These are phyloP conservation scores for Sporothrix inflata DNA, from an alignment of 2,329 filamentous ascomycete genomes.

Conservation along the genomic window DNA sequence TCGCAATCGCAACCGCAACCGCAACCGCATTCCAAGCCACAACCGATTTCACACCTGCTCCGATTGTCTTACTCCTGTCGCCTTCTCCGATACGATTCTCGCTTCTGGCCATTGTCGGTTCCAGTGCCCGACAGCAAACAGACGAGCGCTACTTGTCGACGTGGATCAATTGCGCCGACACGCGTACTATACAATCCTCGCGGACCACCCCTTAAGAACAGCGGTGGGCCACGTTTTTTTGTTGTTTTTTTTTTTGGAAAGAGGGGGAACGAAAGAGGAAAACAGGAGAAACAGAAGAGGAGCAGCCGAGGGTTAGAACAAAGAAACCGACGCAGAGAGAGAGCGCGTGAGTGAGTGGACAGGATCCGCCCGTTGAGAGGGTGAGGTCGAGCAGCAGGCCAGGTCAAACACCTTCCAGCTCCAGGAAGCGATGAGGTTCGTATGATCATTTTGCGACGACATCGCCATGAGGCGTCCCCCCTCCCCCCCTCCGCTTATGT, in stretches of 20 bases:
- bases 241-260: neutral
- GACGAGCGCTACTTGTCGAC: neutral
- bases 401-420: neutral
- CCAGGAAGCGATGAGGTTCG: conserved; percentile 28
- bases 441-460: conserved; percentile 6
- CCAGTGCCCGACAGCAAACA: neutral
- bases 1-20: neutral
- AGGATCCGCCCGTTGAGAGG: neutral
- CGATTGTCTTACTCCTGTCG: conserved; percentile 23
- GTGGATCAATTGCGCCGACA: conserved; percentile 11
- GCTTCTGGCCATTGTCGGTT: conserved; percentile 12
- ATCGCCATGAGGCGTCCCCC: neutral
- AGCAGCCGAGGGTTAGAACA: neutral
- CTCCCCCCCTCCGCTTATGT: neutral
- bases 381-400: neutral
- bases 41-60: neutral
- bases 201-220: neutral
- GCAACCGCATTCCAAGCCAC: neutral
- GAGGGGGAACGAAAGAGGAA: neutral
- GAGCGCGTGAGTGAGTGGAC: neutral
- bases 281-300: neutral
- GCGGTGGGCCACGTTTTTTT: neutral
- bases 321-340: neutral
- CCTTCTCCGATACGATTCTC: conserved; percentile 16
- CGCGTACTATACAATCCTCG: neutral